Conservation (phyloP, 2,329 filamentous ascomycete species). For the Furcasterigmium sp. region DNA sequence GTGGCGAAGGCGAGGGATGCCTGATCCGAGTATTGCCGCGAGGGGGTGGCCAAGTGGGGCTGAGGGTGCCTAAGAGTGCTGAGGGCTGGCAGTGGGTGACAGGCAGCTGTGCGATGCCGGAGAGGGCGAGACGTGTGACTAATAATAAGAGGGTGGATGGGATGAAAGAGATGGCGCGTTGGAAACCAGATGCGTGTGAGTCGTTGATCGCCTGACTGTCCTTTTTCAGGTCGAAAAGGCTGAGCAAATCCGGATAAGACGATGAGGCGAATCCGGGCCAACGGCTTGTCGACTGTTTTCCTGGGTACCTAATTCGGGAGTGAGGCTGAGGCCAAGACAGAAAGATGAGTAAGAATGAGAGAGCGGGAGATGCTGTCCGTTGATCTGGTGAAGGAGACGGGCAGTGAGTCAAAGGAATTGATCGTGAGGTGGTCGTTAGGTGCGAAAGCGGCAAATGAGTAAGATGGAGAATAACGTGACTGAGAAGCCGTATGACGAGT, state of each 20-base stretch:
- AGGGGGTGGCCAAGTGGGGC: background rate
- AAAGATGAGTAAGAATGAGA: constrained; percentile 5
- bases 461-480: constrained; percentile 9
- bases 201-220: background rate
- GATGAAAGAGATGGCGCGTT: constrained; percentile 1
- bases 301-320: background rate
- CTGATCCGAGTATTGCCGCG: constrained; percentile 25
- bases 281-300: constrained; percentile 2
- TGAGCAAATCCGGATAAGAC: constrained; percentile 8
- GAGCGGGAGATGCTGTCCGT: background rate
- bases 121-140: constrained; percentile 16
- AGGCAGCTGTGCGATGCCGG: constrained; percentile 29
- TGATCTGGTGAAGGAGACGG: too few species aligned
- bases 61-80: background rate
- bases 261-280: constrained; percentile 1
- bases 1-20: constrained; percentile 25
- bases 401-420: constrained; percentile 5
- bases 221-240: constrained; percentile 2
- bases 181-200: background rate
- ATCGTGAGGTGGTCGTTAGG: constrained; percentile 4
- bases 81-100: constrained; percentile 13
- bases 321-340: background rate
- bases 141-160: constrained; percentile 4
- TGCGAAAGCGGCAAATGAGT: constrained; percentile 8
- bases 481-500: constrained; percentile 7